Evolutionary conservation across 2,329 filamentous ascomycete species (phyloP).

Genomic region (Grosmannia serpens): DNA sequence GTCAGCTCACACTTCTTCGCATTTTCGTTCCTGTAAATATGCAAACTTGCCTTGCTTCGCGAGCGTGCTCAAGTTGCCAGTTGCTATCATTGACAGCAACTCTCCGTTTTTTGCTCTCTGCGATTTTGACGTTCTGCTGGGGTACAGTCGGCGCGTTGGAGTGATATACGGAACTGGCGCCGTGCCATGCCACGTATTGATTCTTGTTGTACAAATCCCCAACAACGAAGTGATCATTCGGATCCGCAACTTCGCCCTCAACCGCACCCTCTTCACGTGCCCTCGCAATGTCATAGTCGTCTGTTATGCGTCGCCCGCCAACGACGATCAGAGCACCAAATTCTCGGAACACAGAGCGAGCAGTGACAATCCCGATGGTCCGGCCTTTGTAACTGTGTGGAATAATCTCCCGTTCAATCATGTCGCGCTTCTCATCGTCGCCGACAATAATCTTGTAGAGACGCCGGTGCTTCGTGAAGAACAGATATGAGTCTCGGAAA

Average conservation of each 20-base stretch:
- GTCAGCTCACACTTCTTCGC: background rate
- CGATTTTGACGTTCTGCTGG: slow-evolving; percentile 57
- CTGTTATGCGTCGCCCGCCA: slow-evolving; percentile 71
- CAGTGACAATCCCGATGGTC: slow-evolving; percentile 92
- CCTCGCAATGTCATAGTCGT: slow-evolving; percentile 78
- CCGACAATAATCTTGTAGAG: slow-evolving; percentile 98
- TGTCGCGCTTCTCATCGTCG: slow-evolving; percentile 91
- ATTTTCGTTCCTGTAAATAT: no score
- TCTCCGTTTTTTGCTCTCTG: slow-evolving; percentile 70
- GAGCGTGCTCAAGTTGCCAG: slow-evolving; percentile 93
- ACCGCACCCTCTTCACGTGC: slow-evolving; percentile 65
- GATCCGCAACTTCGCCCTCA: slow-evolving; percentile 86
- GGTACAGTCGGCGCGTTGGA: slow-evolving; percentile 69
- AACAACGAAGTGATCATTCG: slow-evolving; percentile 65
- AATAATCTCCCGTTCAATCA: slow-evolving; percentile 92
- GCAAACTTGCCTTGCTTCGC: slow-evolving; percentile 65
- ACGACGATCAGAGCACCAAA: slow-evolving; percentile 93
- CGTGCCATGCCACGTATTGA: slow-evolving; percentile 97
- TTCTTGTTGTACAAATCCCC: slow-evolving; percentile 96
- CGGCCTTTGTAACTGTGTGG: slow-evolving; percentile 98
- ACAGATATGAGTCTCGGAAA: slow-evolving; percentile 94
- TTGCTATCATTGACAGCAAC: slow-evolving; percentile 87
- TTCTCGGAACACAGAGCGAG: slow-evolving; percentile 90
- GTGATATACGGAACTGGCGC: slow-evolving; percentile 91
- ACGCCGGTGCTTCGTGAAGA: slow-evolving; percentile 95